Evolutionary conservation across 208 protist genomes (phyloP), one percentile per base, ranked within the genome.

Genomic region (Vickermania spadyakhi): DNA sequence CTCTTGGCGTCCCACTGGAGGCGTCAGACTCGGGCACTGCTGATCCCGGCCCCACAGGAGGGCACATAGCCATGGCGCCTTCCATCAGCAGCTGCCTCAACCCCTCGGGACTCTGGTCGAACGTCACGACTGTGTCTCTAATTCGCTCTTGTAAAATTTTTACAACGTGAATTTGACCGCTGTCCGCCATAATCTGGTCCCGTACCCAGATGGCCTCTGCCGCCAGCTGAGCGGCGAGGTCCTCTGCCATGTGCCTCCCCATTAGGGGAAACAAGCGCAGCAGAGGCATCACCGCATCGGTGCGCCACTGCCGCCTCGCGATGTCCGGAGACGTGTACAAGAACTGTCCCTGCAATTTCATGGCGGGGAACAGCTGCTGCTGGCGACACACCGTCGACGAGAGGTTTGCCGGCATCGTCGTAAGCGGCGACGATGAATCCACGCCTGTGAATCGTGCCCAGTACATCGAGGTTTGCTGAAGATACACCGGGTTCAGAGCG

Each of bases 241-340:
- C 84, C 61, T 95, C 85, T 7, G 89, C 79, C 7, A 77, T 81
- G 0, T 63, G 59, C 1, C 75, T 70, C 7, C 89, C 89, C 28
- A 92, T 71, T 23, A 83, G 56, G 5, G 82, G 80, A 64, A 89
- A 93, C 18, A 95, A 64, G 21, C 83, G 78, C 67, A 93, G 70
- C 26, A 95, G 81, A n/a, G 89, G 89, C 13, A 93, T 60, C 13
- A 89, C 79, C 31, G 64, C 70, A 60, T 91, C 89, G 1, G 64
- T 75, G n/a, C 84, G 66, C 85, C 89, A 95, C 61, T 83, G 70
- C 61, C 91, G 89, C 4, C 83, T 82, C 42, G 75, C 81, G 27
- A 86, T 58, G 30, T 95, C 89, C 5, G 83, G 76, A 14, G 83
- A 88, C 42, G 83, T 80, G 66, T 93, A 95, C 25, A 89, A 57